Evolutionary conservation across 1,139 yeast species (phyloP).

Genomic region (Sugiyamaella castrensis): DNA sequence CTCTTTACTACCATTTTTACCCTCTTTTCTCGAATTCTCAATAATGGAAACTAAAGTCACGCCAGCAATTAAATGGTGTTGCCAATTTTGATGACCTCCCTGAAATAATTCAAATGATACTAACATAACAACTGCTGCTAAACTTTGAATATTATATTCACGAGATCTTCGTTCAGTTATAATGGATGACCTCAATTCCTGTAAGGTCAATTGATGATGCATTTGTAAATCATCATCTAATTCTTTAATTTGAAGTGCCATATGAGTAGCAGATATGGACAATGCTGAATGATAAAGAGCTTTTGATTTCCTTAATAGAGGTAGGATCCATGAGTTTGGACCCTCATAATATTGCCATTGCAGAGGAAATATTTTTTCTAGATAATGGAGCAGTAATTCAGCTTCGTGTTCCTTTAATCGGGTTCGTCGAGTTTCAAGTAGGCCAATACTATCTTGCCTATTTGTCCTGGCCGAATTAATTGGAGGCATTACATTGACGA

Average conservation of each 20-base stretch:
- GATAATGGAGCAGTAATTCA: conserved; percentile 16
- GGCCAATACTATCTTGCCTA: too few relatives aligned
- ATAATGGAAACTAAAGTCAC: conserved; percentile 14
- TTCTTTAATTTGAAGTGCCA: conserved; percentile 11
- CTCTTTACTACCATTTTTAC: neutral
- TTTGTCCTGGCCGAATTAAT: too few relatives aligned
- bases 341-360: conserved; percentile 22
- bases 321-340: conserved; percentile 14
- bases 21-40: neutral
- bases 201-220: conserved; percentile 16
- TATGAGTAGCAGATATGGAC: conserved; percentile 17
- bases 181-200: conserved; percentile 17
- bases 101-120: conserved; percentile 19
- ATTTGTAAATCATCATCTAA: conserved; percentile 13
- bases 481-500: too few relatives aligned
- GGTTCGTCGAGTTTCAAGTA: neutral
- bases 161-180: conserved; percentile 3
- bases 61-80: conserved; percentile 17
- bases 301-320: conserved; percentile 15
- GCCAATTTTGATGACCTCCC: conserved; percentile 20
- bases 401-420: conserved; percentile 15
- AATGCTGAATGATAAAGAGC: conserved; percentile 17
- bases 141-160: conserved; percentile 8
- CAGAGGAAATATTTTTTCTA: conserved; percentile 17
- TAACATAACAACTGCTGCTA: conserved; percentile 18